Evolutionary conservation across 2,329 filamentous ascomycete genomes (phyloP).

Genomic region (Aspergillus sp.): DNA sequence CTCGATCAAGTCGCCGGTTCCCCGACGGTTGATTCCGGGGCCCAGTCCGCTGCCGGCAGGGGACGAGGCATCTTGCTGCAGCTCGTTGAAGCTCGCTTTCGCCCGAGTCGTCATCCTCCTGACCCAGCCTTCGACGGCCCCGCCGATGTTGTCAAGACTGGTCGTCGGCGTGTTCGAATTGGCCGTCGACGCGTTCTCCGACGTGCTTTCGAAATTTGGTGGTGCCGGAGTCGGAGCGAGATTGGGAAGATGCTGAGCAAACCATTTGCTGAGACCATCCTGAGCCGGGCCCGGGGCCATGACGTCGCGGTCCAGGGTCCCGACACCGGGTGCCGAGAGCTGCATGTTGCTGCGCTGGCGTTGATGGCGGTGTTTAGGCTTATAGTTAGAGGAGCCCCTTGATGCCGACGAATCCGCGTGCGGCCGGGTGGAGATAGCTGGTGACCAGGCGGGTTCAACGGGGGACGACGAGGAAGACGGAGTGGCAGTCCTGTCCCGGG

Average conservation of each 20-base stretch:
- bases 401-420: conserved; percentile 27
- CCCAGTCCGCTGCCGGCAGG: conserved; percentile 14
- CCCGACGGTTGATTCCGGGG: conserved; percentile 27
- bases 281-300: conserved; percentile 67
- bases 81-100: conserved; percentile 39
- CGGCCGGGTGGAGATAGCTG: conserved; percentile 26
- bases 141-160: conserved; percentile 76
- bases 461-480: conserved; percentile 28
- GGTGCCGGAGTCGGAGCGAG: conserved; percentile 66
- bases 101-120: conserved; percentile 67
- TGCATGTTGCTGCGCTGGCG: conserved; percentile 50
- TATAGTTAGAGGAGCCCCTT: conserved; percentile 28
- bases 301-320: conserved; percentile 65
- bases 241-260: conserved; percentile 77
- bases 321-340: conserved; percentile 83
- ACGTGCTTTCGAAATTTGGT: conserved; percentile 47
- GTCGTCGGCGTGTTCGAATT: conserved; percentile 36
- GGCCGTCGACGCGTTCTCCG: conserved; percentile 34
- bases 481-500: conserved; percentile 31
- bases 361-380: conserved; percentile 39
- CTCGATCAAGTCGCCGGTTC: conserved; percentile 45
- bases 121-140: conserved; percentile 87
- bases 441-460: conserved; percentile 26
- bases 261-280: conserved; percentile 80
- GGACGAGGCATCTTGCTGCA: conserved; percentile 32